Conservation (phyloP, 2,329 filamentous ascomycete genomes). For the Pseudogymnoascus sp. region DNA sequence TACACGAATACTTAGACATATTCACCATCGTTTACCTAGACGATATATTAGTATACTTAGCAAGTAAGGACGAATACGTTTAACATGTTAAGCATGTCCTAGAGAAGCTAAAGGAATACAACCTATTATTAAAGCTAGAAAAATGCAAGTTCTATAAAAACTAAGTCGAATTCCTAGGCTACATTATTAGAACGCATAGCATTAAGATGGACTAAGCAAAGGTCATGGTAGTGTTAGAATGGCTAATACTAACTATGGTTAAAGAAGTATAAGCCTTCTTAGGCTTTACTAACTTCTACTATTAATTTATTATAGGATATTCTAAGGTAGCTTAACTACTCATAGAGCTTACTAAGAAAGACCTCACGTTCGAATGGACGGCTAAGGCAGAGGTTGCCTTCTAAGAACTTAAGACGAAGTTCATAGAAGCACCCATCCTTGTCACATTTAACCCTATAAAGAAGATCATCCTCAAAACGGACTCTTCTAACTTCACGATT, state of each 20-base stretch:
- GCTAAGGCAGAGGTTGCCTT: background rate
- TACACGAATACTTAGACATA: slow-evolving; percentile 10
- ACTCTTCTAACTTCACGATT: background rate
- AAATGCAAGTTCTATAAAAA: slow-evolving; percentile 16
- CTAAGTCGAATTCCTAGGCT: slow-evolving; percentile 15
- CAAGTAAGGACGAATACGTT: slow-evolving; percentile 12
- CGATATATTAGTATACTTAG: slow-evolving; percentile 27
- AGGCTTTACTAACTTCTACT: slow-evolving; percentile 28
- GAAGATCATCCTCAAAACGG: background rate
- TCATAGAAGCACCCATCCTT: background rate
- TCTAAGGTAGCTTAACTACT: background rate
- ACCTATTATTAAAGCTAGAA: background rate
- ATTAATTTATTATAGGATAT: slow-evolving; percentile 24
- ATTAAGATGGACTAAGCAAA: slow-evolving; percentile 16
- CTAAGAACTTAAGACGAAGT: background rate
- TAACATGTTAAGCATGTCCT: slow-evolving; percentile 11
- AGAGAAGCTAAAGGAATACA: background rate
- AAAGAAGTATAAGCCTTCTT: slow-evolving; percentile 24
- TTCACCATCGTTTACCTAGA: slow-evolving; percentile 21
- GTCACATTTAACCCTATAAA: background rate
- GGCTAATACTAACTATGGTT: slow-evolving; percentile 11
- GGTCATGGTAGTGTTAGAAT: slow-evolving; percentile 17
- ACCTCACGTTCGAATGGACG: background rate
- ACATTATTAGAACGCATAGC: slow-evolving; percentile 11
- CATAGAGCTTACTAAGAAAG: background rate